phyloP scores from a whole-genome alignment of 2,329 filamentous ascomycete genomes.

The Xylariaceae sp. region DNA sequence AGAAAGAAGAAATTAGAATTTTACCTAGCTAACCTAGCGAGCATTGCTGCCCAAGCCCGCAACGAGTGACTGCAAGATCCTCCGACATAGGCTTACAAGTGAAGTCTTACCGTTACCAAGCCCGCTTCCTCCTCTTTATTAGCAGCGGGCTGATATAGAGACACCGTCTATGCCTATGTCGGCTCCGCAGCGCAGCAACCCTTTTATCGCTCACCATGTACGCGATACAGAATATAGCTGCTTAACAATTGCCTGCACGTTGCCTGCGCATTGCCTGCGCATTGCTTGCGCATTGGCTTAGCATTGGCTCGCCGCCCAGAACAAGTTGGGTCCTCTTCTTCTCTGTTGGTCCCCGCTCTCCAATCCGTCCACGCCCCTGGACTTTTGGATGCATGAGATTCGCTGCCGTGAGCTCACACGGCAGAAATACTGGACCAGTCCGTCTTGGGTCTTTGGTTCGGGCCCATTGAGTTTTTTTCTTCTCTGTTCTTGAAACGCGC shows the following conservation, averaged over 20 bases:
- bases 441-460: slow-evolving; percentile 16
- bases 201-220: slow-evolving; percentile 14
- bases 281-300: too few species aligned
- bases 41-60: slow-evolving; percentile 39
- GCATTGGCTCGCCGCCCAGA: too few species aligned
- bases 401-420: slow-evolving; percentile 23
- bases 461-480: slow-evolving; percentile 19
- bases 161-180: slow-evolving; percentile 7
- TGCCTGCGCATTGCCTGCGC: too few species aligned
- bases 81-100: slow-evolving; percentile 33
- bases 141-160: slow-evolving; percentile 10
- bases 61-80: slow-evolving; percentile 28
- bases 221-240: too few species aligned
- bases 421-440: slow-evolving; percentile 23
- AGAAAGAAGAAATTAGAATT: slow-evolving; percentile 34
- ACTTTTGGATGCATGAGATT: slow-evolving; percentile 25
- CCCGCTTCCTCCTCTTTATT: slow-evolving; percentile 23
- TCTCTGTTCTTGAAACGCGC: slow-evolving; percentile 20
- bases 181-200: slow-evolving; percentile 13
- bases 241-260: too few species aligned
- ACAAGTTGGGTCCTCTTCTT: too few species aligned
- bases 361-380: slow-evolving; percentile 19
- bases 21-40: slow-evolving; percentile 5
- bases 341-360: slow-evolving; percentile 23
- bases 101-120: slow-evolving; percentile 17